Percentiles rank a stretch among this genome's conserved stretches.
phyloP scores from a whole-genome alignment of 257 asterid genomes.

The Plectranthus barbatus region DNA sequence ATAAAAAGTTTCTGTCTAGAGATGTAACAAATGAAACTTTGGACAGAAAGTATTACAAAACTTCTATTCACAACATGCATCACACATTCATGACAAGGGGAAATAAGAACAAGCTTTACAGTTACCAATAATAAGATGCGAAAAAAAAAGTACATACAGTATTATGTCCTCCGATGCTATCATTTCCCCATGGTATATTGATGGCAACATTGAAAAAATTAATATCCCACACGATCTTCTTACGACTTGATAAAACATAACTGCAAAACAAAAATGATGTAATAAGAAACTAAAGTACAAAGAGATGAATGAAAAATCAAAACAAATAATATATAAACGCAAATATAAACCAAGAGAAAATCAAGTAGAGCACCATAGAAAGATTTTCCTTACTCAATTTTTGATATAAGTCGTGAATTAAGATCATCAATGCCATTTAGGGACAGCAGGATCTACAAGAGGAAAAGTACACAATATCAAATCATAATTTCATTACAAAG shows the following conservation, averaged over 20 bases:
- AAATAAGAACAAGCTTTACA: not conserved
- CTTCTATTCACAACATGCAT: not conserved
- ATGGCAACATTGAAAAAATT: constrained; percentile 34
- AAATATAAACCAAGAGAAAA: constrained; percentile 1
- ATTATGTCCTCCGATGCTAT: constrained; percentile 33
- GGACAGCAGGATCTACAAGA: constrained; percentile 61
- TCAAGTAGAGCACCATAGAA: constrained; percentile 9
- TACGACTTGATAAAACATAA: constrained; percentile 56
- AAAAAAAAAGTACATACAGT: constrained; percentile 32
- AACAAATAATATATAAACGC: not conserved
- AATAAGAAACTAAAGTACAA: constrained; percentile 4
- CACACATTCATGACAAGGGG: constrained; percentile 10
- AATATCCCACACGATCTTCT: constrained; percentile 64
- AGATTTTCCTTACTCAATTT: constrained; percentile 58
- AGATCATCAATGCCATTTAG: constrained; percentile 57
- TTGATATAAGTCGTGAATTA: constrained; percentile 57
- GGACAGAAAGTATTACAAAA: not conserved
- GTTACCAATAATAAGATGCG: constrained; percentile 1
- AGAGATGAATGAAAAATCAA: not conserved
- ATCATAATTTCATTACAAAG: not conserved
- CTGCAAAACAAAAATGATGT: constrained; percentile 39
- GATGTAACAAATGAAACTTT: not conserved
- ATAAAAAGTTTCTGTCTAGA: no score
- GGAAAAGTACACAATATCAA: constrained; percentile 9
- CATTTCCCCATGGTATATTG: constrained; percentile 41